These are phyloP conservation scores for Pistacia atlantica DNA, from an alignment of 345 rosid species.

Conservation along the genomic window DNA sequence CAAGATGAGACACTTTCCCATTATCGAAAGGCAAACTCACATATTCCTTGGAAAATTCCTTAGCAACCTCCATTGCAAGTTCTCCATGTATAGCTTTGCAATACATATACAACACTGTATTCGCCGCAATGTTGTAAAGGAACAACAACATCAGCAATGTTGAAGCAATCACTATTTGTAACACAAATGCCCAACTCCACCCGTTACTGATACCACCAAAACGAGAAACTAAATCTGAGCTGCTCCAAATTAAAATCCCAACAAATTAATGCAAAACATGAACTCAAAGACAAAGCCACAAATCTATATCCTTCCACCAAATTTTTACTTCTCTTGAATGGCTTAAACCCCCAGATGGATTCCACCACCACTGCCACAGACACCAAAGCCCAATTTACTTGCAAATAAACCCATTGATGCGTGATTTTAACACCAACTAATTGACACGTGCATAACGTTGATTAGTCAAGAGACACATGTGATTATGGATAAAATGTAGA, in stretches of 20 bases:
- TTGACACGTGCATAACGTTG: too few relatives aligned
- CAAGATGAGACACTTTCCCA: constrained; percentile 69
- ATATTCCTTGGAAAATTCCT: constrained; percentile 66
- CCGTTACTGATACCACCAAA: constrained; percentile 19
- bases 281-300: neutral
- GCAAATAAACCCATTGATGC: too few relatives aligned
- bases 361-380: too few relatives aligned
- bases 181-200: constrained; percentile 50
- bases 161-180: constrained; percentile 48
- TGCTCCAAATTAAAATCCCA: constrained; percentile 34
- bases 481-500: too few relatives aligned
- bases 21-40: constrained; percentile 78
- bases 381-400: too few relatives aligned
- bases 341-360: too few relatives aligned
- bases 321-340: too few relatives aligned
- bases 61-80: constrained; percentile 71
- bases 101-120: constrained; percentile 62
- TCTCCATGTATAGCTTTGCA: constrained; percentile 74
- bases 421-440: too few relatives aligned
- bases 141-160: constrained; percentile 29
- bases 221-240: constrained; percentile 15
- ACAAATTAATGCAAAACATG: constrained; percentile 17
- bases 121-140: constrained; percentile 51
- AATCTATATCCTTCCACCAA: constrained; percentile 47
- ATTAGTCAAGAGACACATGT: too few relatives aligned